Base-by-base conservation (phyloP, 2,329 filamentous ascomycete genomes). In the Cordyceps militaris region DNA sequence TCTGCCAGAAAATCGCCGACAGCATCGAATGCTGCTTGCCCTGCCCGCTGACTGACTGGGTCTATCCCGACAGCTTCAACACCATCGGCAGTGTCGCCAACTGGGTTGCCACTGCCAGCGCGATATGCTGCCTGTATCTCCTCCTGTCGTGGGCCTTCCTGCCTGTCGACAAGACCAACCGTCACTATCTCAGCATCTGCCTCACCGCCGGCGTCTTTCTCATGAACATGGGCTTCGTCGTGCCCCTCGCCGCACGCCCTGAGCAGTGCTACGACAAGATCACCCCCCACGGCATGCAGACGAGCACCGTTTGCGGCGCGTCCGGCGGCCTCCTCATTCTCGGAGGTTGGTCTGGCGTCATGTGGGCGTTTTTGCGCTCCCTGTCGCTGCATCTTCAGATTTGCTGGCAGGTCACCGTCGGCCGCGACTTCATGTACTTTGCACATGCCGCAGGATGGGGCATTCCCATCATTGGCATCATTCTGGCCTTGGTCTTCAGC, bases 321-420 rank as follows among this genome's bases (percentile, higher is more conserved):
- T 96, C 92, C 0, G 94, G 94, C 10, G 82, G 91, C 1, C 86
- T 97, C 63, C 76, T 99, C 52, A 81, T 97, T 52, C 82, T 92
- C 30, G 94, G 94, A 55, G 94, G 92, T 44, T 89, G 92, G 80
- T 82, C 84, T 30, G 89, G 86, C 47, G 84, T 91, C 32, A 85
- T 96, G 71, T 99, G 94, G 93, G 84, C 92, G 62, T 96, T 97
- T 69, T 80, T 97, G 60, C 85, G 94, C 62, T 89, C 93, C 0
- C 75, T 97, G 34, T 96, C 91, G 4, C 86, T 99, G 65, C 94
- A 99, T 72, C 84, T 99, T 26, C 94, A 97, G 72, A 97, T 99
- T 63, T 97, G 92, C 77, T 99, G 94, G 94, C 91, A 97, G 71
- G 81, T 95, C 34, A 85, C 93, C 8, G 89, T 96, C 4, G 94